These are phyloP conservation scores for Dendrocalamus sinicus DNA, from an alignment of 176 grass and related monocot species.

Conservation along the genomic window DNA sequence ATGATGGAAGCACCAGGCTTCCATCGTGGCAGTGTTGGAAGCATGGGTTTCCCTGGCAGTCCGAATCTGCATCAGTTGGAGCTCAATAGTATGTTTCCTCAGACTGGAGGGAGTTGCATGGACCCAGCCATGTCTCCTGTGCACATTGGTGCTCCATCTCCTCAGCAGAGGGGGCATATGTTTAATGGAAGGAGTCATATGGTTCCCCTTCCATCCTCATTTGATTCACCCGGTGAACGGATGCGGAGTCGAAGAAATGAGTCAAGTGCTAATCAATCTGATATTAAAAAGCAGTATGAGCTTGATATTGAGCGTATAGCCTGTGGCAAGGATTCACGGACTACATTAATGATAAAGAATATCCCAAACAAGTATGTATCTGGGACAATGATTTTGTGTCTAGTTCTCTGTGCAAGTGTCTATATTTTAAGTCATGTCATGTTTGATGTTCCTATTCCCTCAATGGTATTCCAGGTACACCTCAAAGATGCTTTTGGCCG, in stretches of 20 bases:
- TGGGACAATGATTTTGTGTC: slow-evolving; percentile 28
- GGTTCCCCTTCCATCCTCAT: slow-evolving; percentile 59
- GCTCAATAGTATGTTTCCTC: slow-evolving; percentile 54
- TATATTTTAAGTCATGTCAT: slow-evolving; percentile 26
- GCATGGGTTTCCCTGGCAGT: slow-evolving; percentile 66
- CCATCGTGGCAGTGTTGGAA: slow-evolving; percentile 60
- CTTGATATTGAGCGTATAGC: slow-evolving; percentile 85
- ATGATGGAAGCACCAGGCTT: slow-evolving; percentile 60
- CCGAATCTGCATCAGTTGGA: slow-evolving; percentile 65
- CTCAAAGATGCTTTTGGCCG: slow-evolving; percentile 96
- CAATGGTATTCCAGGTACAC: slow-evolving; percentile 75
- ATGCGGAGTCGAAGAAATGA: slow-evolving; percentile 80
- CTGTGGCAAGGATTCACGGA: slow-evolving; percentile 69
- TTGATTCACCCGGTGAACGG: slow-evolving; percentile 61
- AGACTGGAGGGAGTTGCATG: slow-evolving; percentile 53
- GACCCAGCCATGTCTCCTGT: slow-evolving; percentile 57
- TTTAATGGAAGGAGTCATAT: slow-evolving; percentile 73
- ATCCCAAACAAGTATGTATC: slow-evolving; percentile 91
- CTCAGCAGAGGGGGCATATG: slow-evolving; percentile 78
- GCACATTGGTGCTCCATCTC: slow-evolving; percentile 65
- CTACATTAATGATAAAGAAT: slow-evolving; percentile 98
- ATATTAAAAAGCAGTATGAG: slow-evolving; percentile 91
- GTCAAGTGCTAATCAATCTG: slow-evolving; percentile 65
- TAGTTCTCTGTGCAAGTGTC: slow-evolving; percentile 51
- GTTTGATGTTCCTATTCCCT: slow-evolving; percentile 39